These are phyloP conservation scores for Suhomyces sp. DNA, from an alignment of 805 yeast species.

Conservation along the genomic window DNA sequence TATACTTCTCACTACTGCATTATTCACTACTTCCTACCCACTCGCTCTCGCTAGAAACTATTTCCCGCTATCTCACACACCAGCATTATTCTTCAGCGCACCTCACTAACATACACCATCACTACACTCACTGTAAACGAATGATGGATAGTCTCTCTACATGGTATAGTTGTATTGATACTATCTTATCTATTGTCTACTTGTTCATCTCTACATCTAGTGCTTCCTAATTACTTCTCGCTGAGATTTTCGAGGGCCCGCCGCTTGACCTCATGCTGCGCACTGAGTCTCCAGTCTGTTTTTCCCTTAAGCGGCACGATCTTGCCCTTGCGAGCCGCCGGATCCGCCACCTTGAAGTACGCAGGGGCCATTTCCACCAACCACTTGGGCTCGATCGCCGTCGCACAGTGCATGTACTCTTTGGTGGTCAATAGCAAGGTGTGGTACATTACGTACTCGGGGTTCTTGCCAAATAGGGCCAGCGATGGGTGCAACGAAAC, in stretches of 20 bases:
- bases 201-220: too few relatives aligned
- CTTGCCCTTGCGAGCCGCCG: conserved; percentile 51
- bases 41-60: too few relatives aligned
- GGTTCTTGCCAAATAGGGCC: conserved; percentile 55
- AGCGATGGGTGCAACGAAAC: conserved; percentile 90
- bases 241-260: conserved; percentile 18
- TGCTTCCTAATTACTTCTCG: neutral
- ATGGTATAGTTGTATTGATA: too few relatives aligned
- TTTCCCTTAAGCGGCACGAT: conserved; percentile 71
- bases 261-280: conserved; percentile 28
- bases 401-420: conserved; percentile 90
- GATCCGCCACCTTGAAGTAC: conserved; percentile 65
- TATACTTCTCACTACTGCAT: too few relatives aligned
- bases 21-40: too few relatives aligned
- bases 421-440: conserved; percentile 76
- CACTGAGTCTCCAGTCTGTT: conserved; percentile 72
- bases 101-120: too few relatives aligned
- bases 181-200: too few relatives aligned
- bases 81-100: too few relatives aligned
- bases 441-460: conserved; percentile 80
- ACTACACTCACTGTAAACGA: too few relatives aligned
- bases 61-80: too few relatives aligned
- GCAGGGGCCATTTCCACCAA: conserved; percentile 66
- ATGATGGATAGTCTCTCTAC: too few relatives aligned
- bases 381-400: conserved; percentile 82